Base-by-base conservation (phyloP, 257 asterid genomes). In the Thymus mandschuricus region DNA sequence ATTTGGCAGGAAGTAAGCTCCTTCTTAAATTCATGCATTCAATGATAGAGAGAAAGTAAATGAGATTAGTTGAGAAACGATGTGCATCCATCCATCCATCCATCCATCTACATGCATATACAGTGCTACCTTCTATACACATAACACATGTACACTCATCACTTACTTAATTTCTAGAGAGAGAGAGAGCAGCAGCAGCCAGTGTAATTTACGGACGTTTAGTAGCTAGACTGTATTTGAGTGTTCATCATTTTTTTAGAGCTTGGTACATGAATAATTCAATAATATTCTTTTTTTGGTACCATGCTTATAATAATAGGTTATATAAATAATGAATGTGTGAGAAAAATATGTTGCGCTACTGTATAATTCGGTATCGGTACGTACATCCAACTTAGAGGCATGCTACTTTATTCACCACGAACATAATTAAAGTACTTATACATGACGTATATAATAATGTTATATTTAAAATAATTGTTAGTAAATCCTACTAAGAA, bases 1-100 rank as follows among this genome's bases (percentile, higher is more conserved):
- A 84, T 79, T 78, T 73, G 82, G 78, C 86, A 79, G 86, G 74
- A 81, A 81, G 70, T 68, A 72, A 67, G 79, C 63, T 56, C 81
- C 67, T 58, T 55, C 82, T 79, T 84, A 63, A 84, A 79, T 79
- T 71, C 82, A 31, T 49, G 84, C 82, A 81, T 84, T 84, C 40
- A 84, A 79, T 84, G 84, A 41, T 2, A 44, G 75, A 11, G 33
- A 71, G 58, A 76, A 77, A 83, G 81, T 76, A 38, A 76, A 76
- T 69, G 76, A 4, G 70, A 84, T 84, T 84, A 79, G 88, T 84
- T 84, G 86, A 81, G 86, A 71, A 78, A 54, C 21, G 44, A 70
- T 76, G 76, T 12, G 63, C 49, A 60, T 69, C 51, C 74, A 75
- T 46, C 5, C 21, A 8, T 38, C 41, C 49, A 60, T 69, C 51